A percentile compares a stretch with the other conserved stretches of the same genome.
These are phyloP conservation scores for Apiospora marii DNA, from an alignment of 2,329 filamentous ascomycete genomes.

Conservation along the genomic window DNA sequence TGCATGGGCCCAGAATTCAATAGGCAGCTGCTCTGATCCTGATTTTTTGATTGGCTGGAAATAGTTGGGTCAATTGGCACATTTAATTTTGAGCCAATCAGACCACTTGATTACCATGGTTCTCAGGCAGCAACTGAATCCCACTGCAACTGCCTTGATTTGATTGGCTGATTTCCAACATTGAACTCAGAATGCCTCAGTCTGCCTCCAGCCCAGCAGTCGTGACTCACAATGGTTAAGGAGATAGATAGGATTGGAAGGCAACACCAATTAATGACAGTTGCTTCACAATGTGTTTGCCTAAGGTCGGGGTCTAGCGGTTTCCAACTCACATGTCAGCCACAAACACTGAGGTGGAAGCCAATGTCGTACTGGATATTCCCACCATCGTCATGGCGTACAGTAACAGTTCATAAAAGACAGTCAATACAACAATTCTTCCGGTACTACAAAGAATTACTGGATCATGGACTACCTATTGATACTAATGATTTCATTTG, in stretches of 20 bases:
- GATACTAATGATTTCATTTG: neutral
- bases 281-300: no score
- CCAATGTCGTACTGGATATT: no score
- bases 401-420: no score
- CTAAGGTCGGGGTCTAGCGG: no score
- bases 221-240: neutral
- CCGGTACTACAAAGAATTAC: no score
- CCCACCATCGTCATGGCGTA: no score
- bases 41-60: constrained; percentile 1
- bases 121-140: neutral
- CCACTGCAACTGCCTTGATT: neutral
- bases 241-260: neutral
- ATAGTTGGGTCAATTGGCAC: no score
- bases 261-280: neutral
- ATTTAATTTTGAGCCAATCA: neutral
- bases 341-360: no score
- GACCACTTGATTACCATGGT: neutral
- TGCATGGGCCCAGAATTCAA: neutral
- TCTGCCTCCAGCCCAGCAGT: neutral
- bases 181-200: neutral
- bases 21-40: neutral
- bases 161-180: neutral
- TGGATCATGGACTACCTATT: no score
- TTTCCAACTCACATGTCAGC: no score
- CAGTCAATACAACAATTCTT: no score